Conservation (phyloP, 768 basidiomycete genomes). For the Vararia minispora region DNA sequence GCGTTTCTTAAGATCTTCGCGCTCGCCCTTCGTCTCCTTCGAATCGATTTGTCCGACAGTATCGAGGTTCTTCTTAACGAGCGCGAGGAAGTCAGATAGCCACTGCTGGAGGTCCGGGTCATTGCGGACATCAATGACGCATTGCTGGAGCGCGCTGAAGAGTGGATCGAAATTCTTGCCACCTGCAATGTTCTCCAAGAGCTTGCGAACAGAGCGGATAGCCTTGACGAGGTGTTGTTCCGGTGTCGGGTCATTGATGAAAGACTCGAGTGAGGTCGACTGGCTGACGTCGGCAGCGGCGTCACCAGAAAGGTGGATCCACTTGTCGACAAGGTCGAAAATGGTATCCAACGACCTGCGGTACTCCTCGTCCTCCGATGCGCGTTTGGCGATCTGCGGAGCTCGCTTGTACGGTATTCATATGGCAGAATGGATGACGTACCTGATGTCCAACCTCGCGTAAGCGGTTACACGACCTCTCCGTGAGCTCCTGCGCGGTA, state of each 20-base stretch:
- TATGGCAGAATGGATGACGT: conserved; percentile 1
- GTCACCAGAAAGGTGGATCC: conserved; percentile 41
- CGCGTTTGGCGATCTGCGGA: conserved; percentile 50
- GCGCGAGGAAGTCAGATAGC: conserved; percentile 42
- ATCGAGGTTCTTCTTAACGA: conserved; percentile 34
- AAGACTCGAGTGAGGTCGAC: conserved; percentile 35
- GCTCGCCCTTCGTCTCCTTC: conserved; percentile 29
- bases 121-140: conserved; percentile 36
- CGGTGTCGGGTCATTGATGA: conserved; percentile 51
- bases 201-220: conserved; percentile 26
- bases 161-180: conserved; percentile 40
- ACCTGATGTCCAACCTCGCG: conserved; percentile 46
- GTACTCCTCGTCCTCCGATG: conserved; percentile 50
- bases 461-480: conserved; percentile 31
- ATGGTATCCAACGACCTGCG: conserved; percentile 44
- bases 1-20: conserved; percentile 33
- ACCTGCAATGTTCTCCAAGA: conserved; percentile 44
- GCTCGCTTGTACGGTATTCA: background rate
- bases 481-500: conserved; percentile 32
- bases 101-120: conserved; percentile 43
- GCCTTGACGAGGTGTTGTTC: conserved; percentile 51
- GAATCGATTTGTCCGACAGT: conserved; percentile 42
- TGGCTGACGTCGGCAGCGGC: conserved; percentile 33
- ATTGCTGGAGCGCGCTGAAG: conserved; percentile 28
- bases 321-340: conserved; percentile 45